Base-by-base conservation (phyloP, 768 basidiomycete genomes). In the Phlebiopsis flavidoalba region DNA sequence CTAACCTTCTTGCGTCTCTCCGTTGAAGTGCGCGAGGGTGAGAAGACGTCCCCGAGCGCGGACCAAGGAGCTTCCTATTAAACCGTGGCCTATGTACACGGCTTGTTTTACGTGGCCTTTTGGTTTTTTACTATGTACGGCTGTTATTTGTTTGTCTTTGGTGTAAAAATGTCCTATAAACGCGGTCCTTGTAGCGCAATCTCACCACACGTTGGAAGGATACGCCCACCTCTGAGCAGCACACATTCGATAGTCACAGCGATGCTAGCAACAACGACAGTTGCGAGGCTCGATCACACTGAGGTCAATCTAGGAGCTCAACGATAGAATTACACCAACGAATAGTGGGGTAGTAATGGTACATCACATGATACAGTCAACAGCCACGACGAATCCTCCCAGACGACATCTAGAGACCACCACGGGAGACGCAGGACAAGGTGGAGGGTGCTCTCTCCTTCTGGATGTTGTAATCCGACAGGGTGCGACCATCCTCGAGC, bases 401-500 rank as follows among this genome's bases (percentile, higher is more conserved):
- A 43, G 1, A 5, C 14, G 35, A 49, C 35, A 50, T 57, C 66
- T 62, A 65, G 37, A 62, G 57, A 21, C 80, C 80, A 69, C 81
- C 82, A 68, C 81, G 75, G n/a, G 60, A 84, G 77, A 66, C 82
- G 76, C 73, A 62, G 79, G 76, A 73, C 81, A 48, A 72, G 69
- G 49, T 71, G 70, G 40, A 71, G 69, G 12, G 69, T 71, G 48
- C 63, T 64, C 65, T 64, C 65, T 71, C 69, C 62, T 71, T 70
- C 66, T 71, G 71, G 24, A 71, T 71, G 65, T 72, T 71, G 60
- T 72, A 72, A 59, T 72, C 71, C 15, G 71, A 72, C 17, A 72
- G 67, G 2, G 71, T 72, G 64, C 82, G 77, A 53, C 82, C 82
- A 64, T 83, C 82, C 69, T 83, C 81, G 48, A 82, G 74, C 72